Base-by-base conservation (phyloP, 2,329 filamentous ascomycete genomes). In the Clarireedia hainanense region DNA sequence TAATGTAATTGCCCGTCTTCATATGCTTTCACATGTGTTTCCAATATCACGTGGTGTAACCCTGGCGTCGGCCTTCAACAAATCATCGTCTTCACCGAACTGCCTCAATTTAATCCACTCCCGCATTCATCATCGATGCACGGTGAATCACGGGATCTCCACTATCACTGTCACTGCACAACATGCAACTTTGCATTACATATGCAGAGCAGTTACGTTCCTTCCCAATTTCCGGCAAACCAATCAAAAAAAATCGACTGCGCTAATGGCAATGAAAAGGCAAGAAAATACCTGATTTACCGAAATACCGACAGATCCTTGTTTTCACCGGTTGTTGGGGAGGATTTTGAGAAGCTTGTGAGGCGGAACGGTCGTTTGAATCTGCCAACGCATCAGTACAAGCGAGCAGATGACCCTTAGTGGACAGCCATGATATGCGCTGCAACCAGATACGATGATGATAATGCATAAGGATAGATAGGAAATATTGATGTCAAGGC, bases 271-370 rank as follows among this genome's bases (percentile, higher is more conserved):
- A 52, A 53, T 39, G 47, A 47, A 59, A 47, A 55, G 57, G 27
- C 26, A 42, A 26, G 55, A 58, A 43, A 12, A 60, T 67, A 67
- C 65, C 64, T 62, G 60, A 55, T 59, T 55, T 61, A 56, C 57
- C 55, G 58, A 66, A 67, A 59, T 66, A 68, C 50, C 64, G 61
- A 60, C 66, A 68, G 57, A 65, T 58, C 64, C 63, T 64, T 51
- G 57, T 57, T 50, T 62, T 63, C 43, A 46, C 50, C 54, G 58
- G 55, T 55, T 58, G 59, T 40, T 56, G 56, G 20, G 34, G 37
- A 50, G 24, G 52, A 55, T 3, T 20, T 17, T 45, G 14, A 23
- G 39, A n/a, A 57, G 55, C 58, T 59, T 58, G 60, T 58, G 60
- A 64, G 60, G 60, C 62, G 61, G 60, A 57, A 47, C 52, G 50